These are phyloP conservation scores for Phanerochaete carnosa DNA, from an alignment of 768 basidiomycete genomes.

Conservation along the genomic window DNA sequence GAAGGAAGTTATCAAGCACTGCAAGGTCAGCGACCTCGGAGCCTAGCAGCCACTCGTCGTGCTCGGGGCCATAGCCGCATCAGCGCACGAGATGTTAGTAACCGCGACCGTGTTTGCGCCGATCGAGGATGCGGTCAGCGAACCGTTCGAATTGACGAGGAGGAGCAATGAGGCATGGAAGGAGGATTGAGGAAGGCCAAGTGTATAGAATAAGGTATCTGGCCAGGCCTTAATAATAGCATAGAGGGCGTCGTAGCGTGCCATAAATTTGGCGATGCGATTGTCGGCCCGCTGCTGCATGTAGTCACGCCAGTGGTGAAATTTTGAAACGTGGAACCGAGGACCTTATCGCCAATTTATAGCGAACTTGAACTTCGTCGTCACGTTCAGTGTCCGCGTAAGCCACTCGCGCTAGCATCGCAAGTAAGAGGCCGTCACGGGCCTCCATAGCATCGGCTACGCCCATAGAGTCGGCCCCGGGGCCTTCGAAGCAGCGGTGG, in stretches of 20 bases:
- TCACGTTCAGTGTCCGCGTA: too few species aligned
- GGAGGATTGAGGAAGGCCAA: conserved; percentile 22
- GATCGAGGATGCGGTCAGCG: conserved; percentile 31
- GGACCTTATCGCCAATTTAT: too few species aligned
- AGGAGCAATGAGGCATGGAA: conserved; percentile 35
- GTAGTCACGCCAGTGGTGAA: conserved; percentile 24
- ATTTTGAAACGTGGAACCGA: too few species aligned
- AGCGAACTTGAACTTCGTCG: too few species aligned
- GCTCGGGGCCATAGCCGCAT: not conserved
- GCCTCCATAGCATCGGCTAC: too few species aligned
- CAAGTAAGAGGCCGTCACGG: too few species aligned
- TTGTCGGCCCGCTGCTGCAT: conserved; percentile 17
- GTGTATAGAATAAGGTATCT: conserved; percentile 15
- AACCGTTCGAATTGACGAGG: conserved; percentile 24
- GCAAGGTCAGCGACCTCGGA: conserved; percentile 21
- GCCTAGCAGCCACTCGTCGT: not conserved
- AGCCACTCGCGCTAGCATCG: too few species aligned
- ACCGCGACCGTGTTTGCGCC: conserved; percentile 20
- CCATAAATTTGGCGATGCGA: conserved; percentile 40
- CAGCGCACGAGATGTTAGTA: conserved; percentile 27
- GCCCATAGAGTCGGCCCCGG: too few species aligned
- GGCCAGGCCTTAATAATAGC: conserved; percentile 13
- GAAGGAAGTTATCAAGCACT: conserved; percentile 26
- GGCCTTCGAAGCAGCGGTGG: too few species aligned
- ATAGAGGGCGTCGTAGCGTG: conserved; percentile 28